Evolutionary conservation across 139 green algal genomes (phyloP).

Genomic region (Haematococcus lacustris): DNA sequence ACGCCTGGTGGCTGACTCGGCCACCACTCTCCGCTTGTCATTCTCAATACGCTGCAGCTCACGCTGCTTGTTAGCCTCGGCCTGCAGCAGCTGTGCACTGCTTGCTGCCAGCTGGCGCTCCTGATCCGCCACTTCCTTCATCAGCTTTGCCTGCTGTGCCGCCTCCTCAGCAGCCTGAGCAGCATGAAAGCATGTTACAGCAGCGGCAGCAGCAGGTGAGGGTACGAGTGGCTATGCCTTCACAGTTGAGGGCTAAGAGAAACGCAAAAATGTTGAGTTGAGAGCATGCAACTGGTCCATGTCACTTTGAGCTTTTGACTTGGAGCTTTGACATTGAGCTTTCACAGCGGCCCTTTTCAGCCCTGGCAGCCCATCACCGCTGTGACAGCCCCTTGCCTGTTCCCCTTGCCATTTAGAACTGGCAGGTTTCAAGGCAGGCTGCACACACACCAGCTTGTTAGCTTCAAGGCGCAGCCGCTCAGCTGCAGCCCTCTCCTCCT

Average conservation of each 20-base stretch:
- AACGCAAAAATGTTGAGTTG: too few relatives aligned
- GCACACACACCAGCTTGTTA: conserved; percentile 6
- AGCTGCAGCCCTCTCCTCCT: conserved; percentile 14
- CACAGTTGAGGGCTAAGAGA: too few relatives aligned
- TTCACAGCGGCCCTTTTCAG: too few relatives aligned
- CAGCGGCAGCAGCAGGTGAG: neutral
- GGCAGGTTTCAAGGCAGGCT: neutral
- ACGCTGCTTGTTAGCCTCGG: neutral
- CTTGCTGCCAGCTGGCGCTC: too few relatives aligned
- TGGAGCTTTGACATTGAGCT: too few relatives aligned
- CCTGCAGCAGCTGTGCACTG: too few relatives aligned
- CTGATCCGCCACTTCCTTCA: neutral
- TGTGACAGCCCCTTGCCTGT: neutral
- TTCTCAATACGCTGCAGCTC: conserved; percentile 17
- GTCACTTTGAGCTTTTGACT: too few relatives aligned
- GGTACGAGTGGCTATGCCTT: neutral
- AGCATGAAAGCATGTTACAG: neutral
- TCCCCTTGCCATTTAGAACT: neutral
- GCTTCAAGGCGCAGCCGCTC: neutral
- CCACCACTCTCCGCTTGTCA: neutral
- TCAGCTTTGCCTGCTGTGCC: neutral
- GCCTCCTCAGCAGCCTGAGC: conserved; percentile 2
- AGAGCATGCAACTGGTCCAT: too few relatives aligned
- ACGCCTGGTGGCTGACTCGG: neutral
- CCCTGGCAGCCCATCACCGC: neutral